phyloP scores from a whole-genome alignment of 2,329 filamentous ascomycete species.

The Purpureocillium takamizusanense region DNA sequence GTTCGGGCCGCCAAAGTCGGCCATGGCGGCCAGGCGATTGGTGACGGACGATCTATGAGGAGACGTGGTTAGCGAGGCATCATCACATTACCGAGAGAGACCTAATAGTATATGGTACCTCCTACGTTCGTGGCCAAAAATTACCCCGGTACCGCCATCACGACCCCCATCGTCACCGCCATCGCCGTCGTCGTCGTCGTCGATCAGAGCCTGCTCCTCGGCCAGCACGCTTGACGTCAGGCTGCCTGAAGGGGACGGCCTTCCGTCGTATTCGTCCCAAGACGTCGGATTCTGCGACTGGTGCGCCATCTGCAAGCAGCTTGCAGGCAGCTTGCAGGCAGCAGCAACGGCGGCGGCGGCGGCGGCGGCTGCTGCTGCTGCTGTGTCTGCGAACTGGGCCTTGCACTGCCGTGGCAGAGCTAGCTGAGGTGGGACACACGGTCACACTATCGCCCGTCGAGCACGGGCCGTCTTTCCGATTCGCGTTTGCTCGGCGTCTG shows the following conservation, averaged over 20 bases:
- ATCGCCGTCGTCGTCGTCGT: constrained; percentile 24
- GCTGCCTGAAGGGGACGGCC: constrained; percentile 32
- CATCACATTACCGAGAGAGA: too few species aligned
- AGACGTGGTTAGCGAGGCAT: too few species aligned
- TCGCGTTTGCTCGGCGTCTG: too few species aligned
- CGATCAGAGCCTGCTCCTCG: constrained; percentile 37
- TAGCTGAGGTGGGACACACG: too few species aligned
- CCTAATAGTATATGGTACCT: too few species aligned
- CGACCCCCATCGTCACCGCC: constrained; percentile 17
- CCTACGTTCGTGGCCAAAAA: constrained; percentile 18
- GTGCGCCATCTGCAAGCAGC: constrained; percentile 13
- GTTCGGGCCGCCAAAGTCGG: constrained; percentile 81
- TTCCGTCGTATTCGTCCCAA: constrained; percentile 38
- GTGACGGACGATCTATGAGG: constrained; percentile 46
- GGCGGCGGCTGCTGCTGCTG: too few species aligned
- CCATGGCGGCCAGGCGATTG: constrained; percentile 45
- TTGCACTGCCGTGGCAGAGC: too few species aligned
- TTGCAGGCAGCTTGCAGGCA: too few species aligned
- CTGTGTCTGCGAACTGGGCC: too few species aligned
- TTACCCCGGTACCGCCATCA: constrained; percentile 5
- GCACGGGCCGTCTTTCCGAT: too few species aligned
- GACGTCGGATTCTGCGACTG: constrained; percentile 27
- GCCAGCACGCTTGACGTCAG: constrained; percentile 30
- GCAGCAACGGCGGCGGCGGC: too few species aligned
- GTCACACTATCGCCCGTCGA: too few species aligned